phyloP scores from a whole-genome alignment of 257 asterid genomes.

The Solanum chaucha region DNA sequence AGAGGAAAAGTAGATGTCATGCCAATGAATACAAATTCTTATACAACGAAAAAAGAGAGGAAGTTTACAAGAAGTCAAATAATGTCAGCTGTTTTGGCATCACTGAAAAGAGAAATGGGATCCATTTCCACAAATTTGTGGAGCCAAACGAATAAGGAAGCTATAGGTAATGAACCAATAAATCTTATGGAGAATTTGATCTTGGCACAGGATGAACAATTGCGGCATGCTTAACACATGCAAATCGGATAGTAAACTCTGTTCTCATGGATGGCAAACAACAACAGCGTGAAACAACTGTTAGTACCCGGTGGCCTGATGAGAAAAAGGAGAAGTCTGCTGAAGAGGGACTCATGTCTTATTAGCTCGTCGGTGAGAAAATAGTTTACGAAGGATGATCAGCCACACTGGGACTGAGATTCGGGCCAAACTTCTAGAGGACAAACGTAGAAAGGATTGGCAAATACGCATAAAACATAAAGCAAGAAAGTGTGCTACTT shows the following conservation, averaged over 20 bases:
- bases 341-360: not conserved
- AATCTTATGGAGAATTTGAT: not conserved
- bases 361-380: not conserved
- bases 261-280: not conserved
- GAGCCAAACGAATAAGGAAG: not conserved
- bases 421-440: not conserved
- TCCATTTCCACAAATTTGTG: not conserved
- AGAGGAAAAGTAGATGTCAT: not conserved
- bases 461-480: not conserved
- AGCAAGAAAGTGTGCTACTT: constrained; percentile 3
- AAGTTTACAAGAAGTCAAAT: too few relatives aligned
- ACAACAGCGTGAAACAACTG: not conserved
- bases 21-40: not conserved
- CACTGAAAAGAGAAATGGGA: not conserved
- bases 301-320: not conserved
- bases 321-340: not conserved
- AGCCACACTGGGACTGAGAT: not conserved
- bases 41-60: not conserved
- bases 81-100: not conserved
- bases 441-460: not conserved
- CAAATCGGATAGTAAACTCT: not conserved
- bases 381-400: not conserved
- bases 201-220: not conserved
- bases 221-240: not conserved
- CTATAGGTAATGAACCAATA: not conserved